A percentile compares a stretch with the other conserved stretches of the same genome.
Conservation (phyloP, 345 rosid species). For the Reutealis trisperma region DNA sequence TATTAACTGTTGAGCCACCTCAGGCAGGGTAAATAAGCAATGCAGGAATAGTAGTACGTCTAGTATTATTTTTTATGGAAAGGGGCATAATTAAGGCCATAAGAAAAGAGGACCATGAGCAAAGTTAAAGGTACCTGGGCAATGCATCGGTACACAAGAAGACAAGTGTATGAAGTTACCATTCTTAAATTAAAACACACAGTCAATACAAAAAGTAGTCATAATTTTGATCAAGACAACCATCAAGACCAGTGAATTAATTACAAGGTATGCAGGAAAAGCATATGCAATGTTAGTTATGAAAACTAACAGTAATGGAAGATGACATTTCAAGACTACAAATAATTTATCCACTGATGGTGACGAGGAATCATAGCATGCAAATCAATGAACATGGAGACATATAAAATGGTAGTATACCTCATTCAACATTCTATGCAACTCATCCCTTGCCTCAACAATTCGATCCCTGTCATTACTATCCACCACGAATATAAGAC, state of each 20-base stretch:
- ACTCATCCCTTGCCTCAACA: conserved; percentile 20
- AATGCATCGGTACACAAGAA: too few species aligned
- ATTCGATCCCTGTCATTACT: conserved; percentile 23
- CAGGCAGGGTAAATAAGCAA: not conserved
- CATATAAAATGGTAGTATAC: not conserved
- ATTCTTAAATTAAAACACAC: not conserved
- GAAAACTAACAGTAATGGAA: not conserved
- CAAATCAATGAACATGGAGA: not conserved
- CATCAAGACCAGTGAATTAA: too few species aligned
- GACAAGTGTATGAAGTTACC: too few species aligned
- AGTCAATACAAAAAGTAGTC: not conserved
- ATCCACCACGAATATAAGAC: conserved; percentile 22
- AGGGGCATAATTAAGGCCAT: not conserved
- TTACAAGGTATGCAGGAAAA: too few species aligned
- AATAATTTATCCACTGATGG: not conserved
- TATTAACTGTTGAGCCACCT: not conserved
- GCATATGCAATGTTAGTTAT: too few species aligned
- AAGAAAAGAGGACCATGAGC: not conserved
- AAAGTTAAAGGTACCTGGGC: not conserved
- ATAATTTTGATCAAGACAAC: too few species aligned
- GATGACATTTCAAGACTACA: not conserved
- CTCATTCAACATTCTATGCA: conserved; percentile 25
- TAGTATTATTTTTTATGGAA: not conserved
- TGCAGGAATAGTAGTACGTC: too few species aligned
- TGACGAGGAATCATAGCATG: not conserved